These are phyloP conservation scores for Aspergillus nanangensis DNA, from an alignment of 495 filamentous ascomycete species.

Conservation along the genomic window DNA sequence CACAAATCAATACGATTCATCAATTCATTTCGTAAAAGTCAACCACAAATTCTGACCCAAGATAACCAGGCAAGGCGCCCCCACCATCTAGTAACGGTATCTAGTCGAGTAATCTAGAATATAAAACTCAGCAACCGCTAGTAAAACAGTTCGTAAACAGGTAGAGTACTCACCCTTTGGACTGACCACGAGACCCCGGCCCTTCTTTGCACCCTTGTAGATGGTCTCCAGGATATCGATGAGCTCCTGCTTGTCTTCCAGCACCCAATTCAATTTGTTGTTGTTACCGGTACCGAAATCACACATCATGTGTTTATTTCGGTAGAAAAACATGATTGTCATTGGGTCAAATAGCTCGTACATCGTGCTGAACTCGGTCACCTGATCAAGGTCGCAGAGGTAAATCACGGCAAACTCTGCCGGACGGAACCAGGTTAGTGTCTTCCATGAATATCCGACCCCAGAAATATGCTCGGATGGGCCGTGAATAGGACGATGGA, in stretches of 20 bases:
- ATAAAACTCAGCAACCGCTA: conserved; percentile 13
- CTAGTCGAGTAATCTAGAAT: conserved; percentile 71
- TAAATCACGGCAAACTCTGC: conserved; percentile 75
- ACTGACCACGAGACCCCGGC: conserved; percentile 89
- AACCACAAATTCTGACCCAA: not conserved
- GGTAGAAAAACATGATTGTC: conserved; percentile 88
- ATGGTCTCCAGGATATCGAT: conserved; percentile 99
- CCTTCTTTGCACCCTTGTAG: conserved; percentile 96
- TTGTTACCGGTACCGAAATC: conserved; percentile 99
- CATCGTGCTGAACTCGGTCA: conserved; percentile 98
- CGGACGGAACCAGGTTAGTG: not conserved
- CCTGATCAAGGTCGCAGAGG: conserved; percentile 93
- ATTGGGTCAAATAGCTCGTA: conserved; percentile 71
- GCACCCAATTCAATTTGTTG: conserved; percentile 95
- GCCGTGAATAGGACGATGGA: not conserved
- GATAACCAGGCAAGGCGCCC: not conserved
- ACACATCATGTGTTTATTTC: conserved; percentile 98
- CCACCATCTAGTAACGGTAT: conserved; percentile 61
- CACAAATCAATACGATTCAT: not conserved
- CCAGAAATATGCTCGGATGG: no score
- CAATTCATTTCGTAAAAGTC: not conserved
- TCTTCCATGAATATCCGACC: not conserved
- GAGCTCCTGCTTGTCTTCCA: conserved; percentile 97
- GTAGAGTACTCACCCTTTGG: conserved; percentile 60
- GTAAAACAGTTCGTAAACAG: not conserved